Base-by-base conservation (phyloP, 768 basidiomycete genomes). In the Termitomyces sp. region DNA sequence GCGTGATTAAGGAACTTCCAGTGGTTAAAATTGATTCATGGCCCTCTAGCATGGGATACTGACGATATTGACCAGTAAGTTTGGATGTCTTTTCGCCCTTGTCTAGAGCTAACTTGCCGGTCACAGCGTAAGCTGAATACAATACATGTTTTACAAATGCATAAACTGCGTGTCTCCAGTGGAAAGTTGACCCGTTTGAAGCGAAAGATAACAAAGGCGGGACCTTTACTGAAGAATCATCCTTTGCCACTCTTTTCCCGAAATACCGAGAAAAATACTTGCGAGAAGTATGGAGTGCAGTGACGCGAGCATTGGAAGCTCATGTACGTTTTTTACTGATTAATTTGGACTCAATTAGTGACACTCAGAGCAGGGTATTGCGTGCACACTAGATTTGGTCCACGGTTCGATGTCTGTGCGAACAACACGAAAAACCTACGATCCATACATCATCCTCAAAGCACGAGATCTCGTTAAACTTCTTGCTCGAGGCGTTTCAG, bases 211-310 rank as follows among this genome's bases (percentile, higher is more conserved):
- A 92, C 72, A 87, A 85, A 65, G 86, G 81, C 14, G 89, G 90
- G 0, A 77, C 89, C 2, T 94, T 99, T 73, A 79, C 85, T 1
- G 96, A 98, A 70, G 97, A 99, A 75, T 97, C 94, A 3, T 96
- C 94, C 0, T 99, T 98, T 66, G 96, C 96, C 10, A 96, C 97
- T 1, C 82, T 99, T 10, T 99, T 99, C 72, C 97, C 97, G 12
- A 98, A 97, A 72, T 98, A 98, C 68, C 84, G 97, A 63, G 97
- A 99, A 81, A 94, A 89, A 67, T 98, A 98, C 67, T 75, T 99
- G 49, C 83, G 94, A 44, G 94, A 98, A 70, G 87, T 90, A 50
- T 99, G 97, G 97, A 86, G 89, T 62, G 87, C 87, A 1, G 91
- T 96, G 11, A 96, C 94, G 0, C 80, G 81, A 56, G 83, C 91